phyloP scores from a whole-genome alignment of 2,329 filamentous ascomycete genomes.

The Herpotrichia juniperi region DNA sequence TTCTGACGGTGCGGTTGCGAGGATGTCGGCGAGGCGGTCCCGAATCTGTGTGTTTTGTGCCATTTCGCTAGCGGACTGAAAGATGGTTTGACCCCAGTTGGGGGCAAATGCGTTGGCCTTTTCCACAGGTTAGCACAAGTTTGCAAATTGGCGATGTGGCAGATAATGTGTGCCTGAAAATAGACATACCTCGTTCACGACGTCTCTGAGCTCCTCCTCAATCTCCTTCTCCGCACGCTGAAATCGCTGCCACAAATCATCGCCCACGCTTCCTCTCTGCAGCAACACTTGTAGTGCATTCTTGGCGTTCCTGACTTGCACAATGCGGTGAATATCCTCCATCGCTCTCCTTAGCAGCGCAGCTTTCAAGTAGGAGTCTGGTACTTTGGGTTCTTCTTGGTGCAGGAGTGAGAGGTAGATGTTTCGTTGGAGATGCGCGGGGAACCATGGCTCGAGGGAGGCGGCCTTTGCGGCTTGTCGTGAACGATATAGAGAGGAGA shows the following conservation, averaged over 20 bases:
- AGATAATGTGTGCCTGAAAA: not conserved
- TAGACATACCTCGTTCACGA: conserved; percentile 80
- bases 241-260: conserved; percentile 95
- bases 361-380: conserved; percentile 84
- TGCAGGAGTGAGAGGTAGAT: conserved; percentile 93
- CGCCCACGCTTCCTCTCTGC: conserved; percentile 90
- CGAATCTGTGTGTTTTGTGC: conserved; percentile 81
- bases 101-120: conserved; percentile 89
- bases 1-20: conserved; percentile 73
- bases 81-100: conserved; percentile 92
- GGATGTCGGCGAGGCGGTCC: conserved; percentile 75
- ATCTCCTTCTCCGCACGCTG: conserved; percentile 94
- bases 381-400: conserved; percentile 72
- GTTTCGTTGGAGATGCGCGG: conserved; percentile 86
- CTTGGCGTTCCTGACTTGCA: conserved; percentile 87
- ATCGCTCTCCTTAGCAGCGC: conserved; percentile 87
- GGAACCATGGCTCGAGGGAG: conserved; percentile 93
- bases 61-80: conserved; percentile 97
- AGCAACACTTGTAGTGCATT: conserved; percentile 82
- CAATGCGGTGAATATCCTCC: conserved; percentile 90
- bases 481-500: conserved; percentile 91
- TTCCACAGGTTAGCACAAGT: conserved; percentile 20
- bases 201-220: conserved; percentile 92
- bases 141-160: not conserved
- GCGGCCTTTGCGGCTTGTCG: conserved; percentile 81